Conservation (phyloP, 345 rosid genomes). For the Linum usitatissimum region DNA sequence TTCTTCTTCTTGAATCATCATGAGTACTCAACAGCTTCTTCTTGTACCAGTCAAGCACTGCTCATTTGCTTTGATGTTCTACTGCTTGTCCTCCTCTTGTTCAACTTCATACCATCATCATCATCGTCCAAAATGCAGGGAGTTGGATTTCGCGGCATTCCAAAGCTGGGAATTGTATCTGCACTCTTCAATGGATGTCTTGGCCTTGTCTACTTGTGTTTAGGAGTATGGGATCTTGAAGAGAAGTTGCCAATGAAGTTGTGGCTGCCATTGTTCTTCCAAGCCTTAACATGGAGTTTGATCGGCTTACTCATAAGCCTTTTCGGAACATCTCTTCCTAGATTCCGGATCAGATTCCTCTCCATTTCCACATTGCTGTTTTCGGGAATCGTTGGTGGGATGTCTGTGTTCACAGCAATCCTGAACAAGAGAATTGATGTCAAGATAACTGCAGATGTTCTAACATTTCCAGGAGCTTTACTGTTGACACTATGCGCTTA, state of each 20-base stretch:
- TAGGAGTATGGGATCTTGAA: constrained; percentile 49
- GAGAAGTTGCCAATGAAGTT: constrained; percentile 40
- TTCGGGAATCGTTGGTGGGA: constrained; percentile 31
- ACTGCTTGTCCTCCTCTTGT: constrained; percentile 36
- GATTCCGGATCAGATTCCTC: constrained; percentile 29
- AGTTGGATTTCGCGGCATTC: constrained; percentile 18
- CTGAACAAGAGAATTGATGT: constrained; percentile 14
- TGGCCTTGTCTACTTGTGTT: constrained; percentile 45
- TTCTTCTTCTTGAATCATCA: constrained; percentile 16
- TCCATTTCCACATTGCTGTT: constrained; percentile 45
- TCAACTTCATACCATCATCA: constrained; percentile 37
- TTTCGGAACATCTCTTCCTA: constrained; percentile 25
- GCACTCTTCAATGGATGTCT: constrained; percentile 44
- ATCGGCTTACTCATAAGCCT: constrained; percentile 42
- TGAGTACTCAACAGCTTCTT: constrained; percentile 30
- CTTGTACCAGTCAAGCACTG: constrained; percentile 41
- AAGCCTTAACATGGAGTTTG: constrained; percentile 56
- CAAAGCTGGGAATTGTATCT: constrained; percentile 37
- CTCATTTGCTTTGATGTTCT: constrained; percentile 39
- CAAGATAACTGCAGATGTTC: constrained; percentile 34
- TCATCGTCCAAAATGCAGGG: constrained; percentile 17
- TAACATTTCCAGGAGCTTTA: constrained; percentile 50
- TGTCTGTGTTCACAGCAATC: constrained; percentile 31
- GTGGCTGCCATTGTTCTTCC: constrained; percentile 45
- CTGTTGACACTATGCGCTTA: constrained; percentile 44